Conservation (phyloP, 1,284 basidiomycete genomes). For the Microbotryomycetes sp. region DNA sequence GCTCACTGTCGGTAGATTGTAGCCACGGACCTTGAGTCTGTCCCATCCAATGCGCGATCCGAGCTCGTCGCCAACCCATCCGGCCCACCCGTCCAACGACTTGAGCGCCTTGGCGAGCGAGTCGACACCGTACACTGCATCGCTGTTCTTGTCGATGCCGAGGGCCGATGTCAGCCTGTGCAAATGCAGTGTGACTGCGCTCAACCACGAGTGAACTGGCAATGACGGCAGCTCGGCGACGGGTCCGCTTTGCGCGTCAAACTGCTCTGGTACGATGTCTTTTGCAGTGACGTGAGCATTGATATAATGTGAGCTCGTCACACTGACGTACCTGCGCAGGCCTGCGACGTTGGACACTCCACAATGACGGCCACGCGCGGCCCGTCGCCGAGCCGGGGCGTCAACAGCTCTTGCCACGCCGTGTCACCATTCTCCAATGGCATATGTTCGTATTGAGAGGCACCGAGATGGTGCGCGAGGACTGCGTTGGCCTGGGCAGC, state of each 20-base stretch:
- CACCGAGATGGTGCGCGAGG: conserved; percentile 27
- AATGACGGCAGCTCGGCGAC: conserved; percentile 14
- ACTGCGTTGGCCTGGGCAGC: conserved; percentile 26
- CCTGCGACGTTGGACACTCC: conserved; percentile 11
- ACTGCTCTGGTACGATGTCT: background rate
- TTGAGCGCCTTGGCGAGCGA: conserved; percentile 17
- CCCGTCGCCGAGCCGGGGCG: background rate
- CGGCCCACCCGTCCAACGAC: conserved; percentile 23
- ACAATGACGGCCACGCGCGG: conserved; percentile 8
- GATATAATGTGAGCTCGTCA: background rate
- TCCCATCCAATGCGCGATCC: conserved; percentile 24
- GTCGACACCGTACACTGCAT: conserved; percentile 3
- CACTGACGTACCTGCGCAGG: background rate
- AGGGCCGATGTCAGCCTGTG: conserved; percentile 22
- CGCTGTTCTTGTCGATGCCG: background rate
- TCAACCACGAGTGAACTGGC: conserved; percentile 19
- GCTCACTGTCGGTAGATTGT: too few species aligned
- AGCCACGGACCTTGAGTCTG: background rate
- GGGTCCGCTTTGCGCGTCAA: background rate
- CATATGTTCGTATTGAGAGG: conserved; percentile 14
- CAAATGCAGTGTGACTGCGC: conserved; percentile 26
- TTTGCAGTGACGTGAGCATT: background rate
- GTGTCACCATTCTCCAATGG: background rate
- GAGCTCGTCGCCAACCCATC: conserved; percentile 26
- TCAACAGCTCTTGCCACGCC: background rate